Percentiles rank a stretch among this genome's conserved stretches.
Evolutionary conservation across 1,284 basidiomycete genomes (phyloP).

Genomic region (Melampsora occidentalis): DNA sequence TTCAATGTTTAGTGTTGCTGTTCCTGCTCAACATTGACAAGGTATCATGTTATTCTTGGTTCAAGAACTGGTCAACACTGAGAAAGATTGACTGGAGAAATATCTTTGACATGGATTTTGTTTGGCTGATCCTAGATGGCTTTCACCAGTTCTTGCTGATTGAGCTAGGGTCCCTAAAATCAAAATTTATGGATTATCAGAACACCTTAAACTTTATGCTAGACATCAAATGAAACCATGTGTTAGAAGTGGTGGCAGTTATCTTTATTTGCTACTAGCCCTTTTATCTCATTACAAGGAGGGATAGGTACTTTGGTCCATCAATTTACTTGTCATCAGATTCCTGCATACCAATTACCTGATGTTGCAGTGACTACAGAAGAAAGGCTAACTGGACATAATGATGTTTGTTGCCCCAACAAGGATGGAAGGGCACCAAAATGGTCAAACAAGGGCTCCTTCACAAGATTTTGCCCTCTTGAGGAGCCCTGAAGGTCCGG

Average conservation of each 20-base stretch:
- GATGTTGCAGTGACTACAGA: slow-evolving; percentile 56
- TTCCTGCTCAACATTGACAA: slow-evolving; percentile 52
- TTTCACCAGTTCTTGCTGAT: slow-evolving; percentile 57
- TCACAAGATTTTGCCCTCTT: too few relatives aligned
- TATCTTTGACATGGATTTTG: slow-evolving; percentile 58
- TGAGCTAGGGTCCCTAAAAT: slow-evolving; percentile 56
- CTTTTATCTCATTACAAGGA: slow-evolving; percentile 52
- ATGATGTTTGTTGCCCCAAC: too few relatives aligned
- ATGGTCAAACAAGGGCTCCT: too few relatives aligned
- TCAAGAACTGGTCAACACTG: slow-evolving; percentile 54
- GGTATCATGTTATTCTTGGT: slow-evolving; percentile 59
- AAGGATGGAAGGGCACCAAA: too few relatives aligned
- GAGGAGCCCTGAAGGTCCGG: too few relatives aligned
- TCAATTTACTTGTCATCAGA: slow-evolving; percentile 60
- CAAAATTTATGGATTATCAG: slow-evolving; percentile 58
- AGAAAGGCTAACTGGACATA: too few relatives aligned
- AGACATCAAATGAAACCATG: slow-evolving; percentile 58
- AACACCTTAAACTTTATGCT: slow-evolving; percentile 58
- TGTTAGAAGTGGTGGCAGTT: slow-evolving; percentile 58
- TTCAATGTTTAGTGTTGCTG: slow-evolving; percentile 16
- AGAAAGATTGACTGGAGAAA: slow-evolving; percentile 54
- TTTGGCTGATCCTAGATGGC: slow-evolving; percentile 58
- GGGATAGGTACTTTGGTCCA: slow-evolving; percentile 58
- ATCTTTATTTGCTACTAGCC: slow-evolving; percentile 59
- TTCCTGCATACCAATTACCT: slow-evolving; percentile 59